Evolutionary conservation across 2,329 filamentous ascomycete species (phyloP), one percentile per base, ranked within the genome.

Genomic region (Delphinella strobiligena): DNA sequence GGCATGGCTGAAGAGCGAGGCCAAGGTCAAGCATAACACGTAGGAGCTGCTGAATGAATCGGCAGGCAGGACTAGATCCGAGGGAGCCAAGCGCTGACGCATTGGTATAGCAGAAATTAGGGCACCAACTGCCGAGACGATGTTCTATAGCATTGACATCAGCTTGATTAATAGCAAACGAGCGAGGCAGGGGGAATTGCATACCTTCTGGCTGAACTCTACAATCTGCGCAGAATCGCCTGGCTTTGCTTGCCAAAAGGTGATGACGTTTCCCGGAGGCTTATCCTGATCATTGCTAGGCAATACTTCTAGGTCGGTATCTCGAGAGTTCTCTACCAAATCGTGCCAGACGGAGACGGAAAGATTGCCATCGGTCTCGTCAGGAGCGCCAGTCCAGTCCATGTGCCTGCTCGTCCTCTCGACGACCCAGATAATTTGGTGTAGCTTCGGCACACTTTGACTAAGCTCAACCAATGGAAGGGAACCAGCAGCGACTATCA

Each of bases 331-430:
- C 47, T 81, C 75, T 18, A 95, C 66, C 38, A 96, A 73, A 44
- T 95, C 84, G 53, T 93, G 84, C 88, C 89, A 98, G 11, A 89
- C 91, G n/a, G 79, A 75, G 12, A 95, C 82, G 41, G 82, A 82
- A 45, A 93, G 69, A 45, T 72, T 78, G 42, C 80, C 75, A 12
- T 80, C 80, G 41, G 80, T 79, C 37, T 82, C 81, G 53, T 81
- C 74, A 9, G 88, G 87, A 2, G 88, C 75, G 55, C 89, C 84
- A 51, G 85, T 88, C 88, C 89, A 98, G 61, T 94, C 88, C 72
- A 98, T 82, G 56, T 96, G 89, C 50, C 78, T 76, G 64, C 80
- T 95, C 31, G 86, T 86, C 54, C 86, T 75, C 52, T 95, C 89
- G 4, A 93, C 86, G 10, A 95, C 88, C 85, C 88, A 96, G 50